Evolutionary conservation across 352 stramenopile species (phyloP).

Genomic region (Elongisporangium anandrum): DNA sequence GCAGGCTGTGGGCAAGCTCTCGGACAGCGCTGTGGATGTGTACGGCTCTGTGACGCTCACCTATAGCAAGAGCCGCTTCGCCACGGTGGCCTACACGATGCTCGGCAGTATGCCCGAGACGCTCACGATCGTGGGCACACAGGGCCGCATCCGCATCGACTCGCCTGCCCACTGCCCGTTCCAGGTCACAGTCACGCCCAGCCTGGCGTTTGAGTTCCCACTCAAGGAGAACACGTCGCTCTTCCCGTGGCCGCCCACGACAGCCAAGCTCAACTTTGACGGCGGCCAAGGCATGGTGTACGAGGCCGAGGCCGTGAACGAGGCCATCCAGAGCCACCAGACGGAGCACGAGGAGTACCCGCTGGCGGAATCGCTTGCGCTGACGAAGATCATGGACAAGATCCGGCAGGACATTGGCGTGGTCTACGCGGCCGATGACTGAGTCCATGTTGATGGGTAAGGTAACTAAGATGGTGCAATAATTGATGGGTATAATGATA

Average conservation of each 20-base stretch:
- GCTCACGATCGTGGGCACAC: slow-evolving; percentile 69
- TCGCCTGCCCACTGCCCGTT: slow-evolving; percentile 54
- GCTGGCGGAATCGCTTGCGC: slow-evolving; percentile 52
- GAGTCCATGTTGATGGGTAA: too few species aligned
- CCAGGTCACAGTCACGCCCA: slow-evolving; percentile 25
- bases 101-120: slow-evolving; percentile 55
- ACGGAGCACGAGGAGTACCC: slow-evolving; percentile 53
- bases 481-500: too few species aligned
- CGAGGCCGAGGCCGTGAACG: slow-evolving; percentile 62
- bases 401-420: slow-evolving; percentile 59
- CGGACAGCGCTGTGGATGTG: slow-evolving; percentile 43
- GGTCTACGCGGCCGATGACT: slow-evolving; percentile 36
- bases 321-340: slow-evolving; percentile 47
- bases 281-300: slow-evolving; percentile 72
- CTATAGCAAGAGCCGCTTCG: slow-evolving; percentile 37
- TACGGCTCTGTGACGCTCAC: slow-evolving; percentile 51
- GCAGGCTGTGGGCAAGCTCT: slow-evolving; percentile 37
- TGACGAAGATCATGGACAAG: slow-evolving; percentile 69
- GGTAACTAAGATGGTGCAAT: too few species aligned
- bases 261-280: slow-evolving; percentile 44
- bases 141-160: slow-evolving; percentile 63
- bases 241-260: slow-evolving; percentile 39
- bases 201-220: too few species aligned
- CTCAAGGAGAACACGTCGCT: slow-evolving; percentile 23
- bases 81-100: slow-evolving; percentile 54